These are phyloP conservation scores for Penicillium sp. DNA, from an alignment of 2,329 filamentous ascomycete genomes.

Conservation along the genomic window DNA sequence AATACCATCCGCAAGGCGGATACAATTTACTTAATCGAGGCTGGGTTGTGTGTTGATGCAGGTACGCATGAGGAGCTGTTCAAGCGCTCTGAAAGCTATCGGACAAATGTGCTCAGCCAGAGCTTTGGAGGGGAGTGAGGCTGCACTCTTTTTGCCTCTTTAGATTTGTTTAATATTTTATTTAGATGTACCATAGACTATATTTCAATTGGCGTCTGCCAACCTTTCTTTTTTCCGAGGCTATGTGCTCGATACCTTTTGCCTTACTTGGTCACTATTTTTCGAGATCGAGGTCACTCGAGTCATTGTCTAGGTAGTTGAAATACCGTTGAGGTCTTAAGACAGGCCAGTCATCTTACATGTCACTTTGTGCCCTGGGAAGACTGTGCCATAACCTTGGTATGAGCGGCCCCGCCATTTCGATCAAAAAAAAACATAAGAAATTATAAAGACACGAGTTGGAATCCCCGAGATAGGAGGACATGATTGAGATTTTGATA, in stretches of 20 bases:
- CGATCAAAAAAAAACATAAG: too few species aligned
- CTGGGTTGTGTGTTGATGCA: slow-evolving; percentile 62
- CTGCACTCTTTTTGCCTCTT: background rate
- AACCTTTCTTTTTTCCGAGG: background rate
- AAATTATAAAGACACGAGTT: too few species aligned
- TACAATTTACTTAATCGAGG: slow-evolving; percentile 76
- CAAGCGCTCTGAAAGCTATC: slow-evolving; percentile 40
- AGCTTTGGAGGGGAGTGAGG: background rate
- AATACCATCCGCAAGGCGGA: slow-evolving; percentile 67
- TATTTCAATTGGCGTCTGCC: background rate
- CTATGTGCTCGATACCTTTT: too few species aligned
- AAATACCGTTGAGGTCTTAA: too few species aligned
- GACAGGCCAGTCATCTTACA: too few species aligned
- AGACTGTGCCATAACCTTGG: too few species aligned
- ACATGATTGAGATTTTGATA: background rate
- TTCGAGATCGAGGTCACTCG: too few species aligned
- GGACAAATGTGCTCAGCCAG: background rate
- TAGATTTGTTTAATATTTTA: background rate
- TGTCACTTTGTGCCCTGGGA: too few species aligned
- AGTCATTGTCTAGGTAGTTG: too few species aligned
- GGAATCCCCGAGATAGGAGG: too few species aligned
- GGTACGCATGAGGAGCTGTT: slow-evolving; percentile 65
- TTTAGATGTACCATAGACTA: background rate
- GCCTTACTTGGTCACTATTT: too few species aligned
- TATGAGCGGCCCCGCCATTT: too few species aligned